These are phyloP conservation scores for Sapria himalayana DNA, from an alignment of 345 rosid species.

Conservation along the genomic window DNA sequence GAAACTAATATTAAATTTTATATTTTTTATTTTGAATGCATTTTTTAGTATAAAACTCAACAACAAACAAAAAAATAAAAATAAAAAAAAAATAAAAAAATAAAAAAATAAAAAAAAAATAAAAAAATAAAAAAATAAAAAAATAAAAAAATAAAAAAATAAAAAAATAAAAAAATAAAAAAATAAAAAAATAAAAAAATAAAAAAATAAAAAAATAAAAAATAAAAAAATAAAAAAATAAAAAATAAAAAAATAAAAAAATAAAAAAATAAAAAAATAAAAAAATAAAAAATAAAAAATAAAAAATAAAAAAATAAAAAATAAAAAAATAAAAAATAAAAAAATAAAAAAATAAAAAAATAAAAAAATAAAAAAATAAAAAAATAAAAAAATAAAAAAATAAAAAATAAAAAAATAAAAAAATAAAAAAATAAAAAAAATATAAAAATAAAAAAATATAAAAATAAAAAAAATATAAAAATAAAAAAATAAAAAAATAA, in stretches of 20 bases:
- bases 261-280: neutral
- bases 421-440: too few relatives aligned
- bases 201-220: neutral
- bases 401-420: neutral
- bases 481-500: too few relatives aligned
- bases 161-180: neutral
- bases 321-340: neutral
- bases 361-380: neutral
- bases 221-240: neutral
- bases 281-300: neutral
- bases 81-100: too few relatives aligned
- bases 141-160: neutral
- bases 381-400: neutral
- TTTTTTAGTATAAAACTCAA: too few relatives aligned
- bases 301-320: neutral
- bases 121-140: too few relatives aligned
- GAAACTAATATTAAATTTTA: too few relatives aligned
- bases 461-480: too few relatives aligned
- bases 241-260: neutral
- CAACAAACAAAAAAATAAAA: too few relatives aligned
- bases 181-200: neutral
- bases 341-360: neutral
- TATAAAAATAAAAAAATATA: too few relatives aligned
- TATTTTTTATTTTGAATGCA: too few relatives aligned
- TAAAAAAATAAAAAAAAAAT: too few relatives aligned